Base-by-base conservation (phyloP, 2,329 filamentous ascomycete genomes). In the Aspergillus piperis region DNA sequence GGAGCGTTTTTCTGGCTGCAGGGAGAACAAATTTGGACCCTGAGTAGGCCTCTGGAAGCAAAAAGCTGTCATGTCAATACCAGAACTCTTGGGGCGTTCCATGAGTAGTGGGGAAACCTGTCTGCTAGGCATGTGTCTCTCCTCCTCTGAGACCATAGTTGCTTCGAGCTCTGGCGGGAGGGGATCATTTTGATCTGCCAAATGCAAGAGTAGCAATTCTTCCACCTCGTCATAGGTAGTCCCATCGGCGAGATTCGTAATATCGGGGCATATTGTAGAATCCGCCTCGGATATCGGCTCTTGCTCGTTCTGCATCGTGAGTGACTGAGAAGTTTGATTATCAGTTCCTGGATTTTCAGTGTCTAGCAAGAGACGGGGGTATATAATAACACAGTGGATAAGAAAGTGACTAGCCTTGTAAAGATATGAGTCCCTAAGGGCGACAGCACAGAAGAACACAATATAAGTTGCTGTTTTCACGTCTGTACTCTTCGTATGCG, bases 1-100 rank as follows among this genome's bases (percentile, higher is more conserved):
- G 13, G 51, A 8, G 13, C 60, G 58, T 19, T 61, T 69, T 23
- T 55, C n/a, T 6, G 63, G 27, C 44, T 65, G 65, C 13, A 72
- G 62, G 0, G 69, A 68, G 39, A 73, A 73, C 0, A 54, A 57
- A 32, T 66, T 71, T 21, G 58, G 65, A 44, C 66, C 62, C 30
- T 63, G 65, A 19, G 57, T 64, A 23, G 73, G 75, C 54, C 70
- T 75, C 15, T 70, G 63, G 59, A 77, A 78, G 5, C 69, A 72
- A 58, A 78, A 76, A 1, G 63, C 64, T 8, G 65, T 39, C 17
- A 65, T 49, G 47, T 77, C 70, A 23, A 73, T 60, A 1, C 65
- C 69, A 6, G 71, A 71, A 44, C 66, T 75, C 19, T 65, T 56
- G 11, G 74, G 75, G 1, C 74, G 72, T 42, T 72, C 65, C 60